Base-by-base conservation (phyloP, 768 basidiomycete genomes). In the Leucosporidium yakuticum region DNA sequence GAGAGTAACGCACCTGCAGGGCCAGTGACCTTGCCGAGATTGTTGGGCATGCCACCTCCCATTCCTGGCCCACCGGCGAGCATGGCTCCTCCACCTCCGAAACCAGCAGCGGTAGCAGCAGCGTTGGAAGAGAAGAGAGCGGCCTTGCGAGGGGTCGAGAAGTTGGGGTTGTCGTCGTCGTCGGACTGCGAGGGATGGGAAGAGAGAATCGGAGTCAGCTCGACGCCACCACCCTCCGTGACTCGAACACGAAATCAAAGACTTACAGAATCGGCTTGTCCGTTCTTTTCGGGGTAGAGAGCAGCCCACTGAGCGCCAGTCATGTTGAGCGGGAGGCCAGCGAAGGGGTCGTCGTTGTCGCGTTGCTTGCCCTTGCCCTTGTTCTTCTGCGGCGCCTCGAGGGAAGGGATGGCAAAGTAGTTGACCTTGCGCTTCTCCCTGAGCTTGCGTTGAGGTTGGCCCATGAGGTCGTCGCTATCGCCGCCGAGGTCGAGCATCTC, bases 1-100 rank as follows among this genome's bases (percentile, higher is more conserved):
- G 20, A 8, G 8, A 2, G 39, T 11, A 20, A 69, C 64, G 47
- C 15, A 67, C 71, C 63, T 20, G 70, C 73, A 2, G 64, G 60
- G 17, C 49, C 60, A 21, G 48, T 54, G 15, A 75, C 69, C 49
- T 75, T 75, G 60, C 74, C 76, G 15, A 76, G 60, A 49, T 74
- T 75, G 34, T 44, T 60, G 12, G 74, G 73, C 9, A 70, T 70
- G 39, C 74, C 76, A 0, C 32, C 21, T 12, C 58, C 65, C 39
- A 68, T 56, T 48, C 71, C 74, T 17, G 69, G 73, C 31, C 75
- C 75, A n/a, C 70, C 70, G 0, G 71, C 62, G 55, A 75, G 48
- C 63, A 71, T 69, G 4, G 70, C 70, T 7, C 69, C 73, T 21
- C 62, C 62, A 9, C 66, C 67, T 14, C 63, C 67, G 1, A 56